Evolutionary conservation across 2,329 filamentous ascomycete species (phyloP).

Genomic region (Sphaerulina vaccinii): DNA sequence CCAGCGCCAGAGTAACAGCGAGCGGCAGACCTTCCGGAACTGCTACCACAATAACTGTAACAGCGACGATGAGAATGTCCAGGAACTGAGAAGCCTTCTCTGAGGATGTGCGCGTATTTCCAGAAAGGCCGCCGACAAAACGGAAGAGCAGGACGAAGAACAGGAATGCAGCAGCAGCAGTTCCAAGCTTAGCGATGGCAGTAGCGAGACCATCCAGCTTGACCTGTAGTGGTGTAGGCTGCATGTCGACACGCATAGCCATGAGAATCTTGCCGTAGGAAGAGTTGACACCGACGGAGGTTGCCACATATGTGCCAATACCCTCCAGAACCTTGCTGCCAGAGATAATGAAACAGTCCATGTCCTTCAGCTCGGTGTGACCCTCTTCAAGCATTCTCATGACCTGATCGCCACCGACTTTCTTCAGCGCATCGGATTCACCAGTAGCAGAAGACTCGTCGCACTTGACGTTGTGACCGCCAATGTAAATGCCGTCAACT

Average conservation of each 20-base stretch:
- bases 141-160: slow-evolving; percentile 85
- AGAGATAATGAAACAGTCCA: slow-evolving; percentile 84
- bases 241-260: slow-evolving; percentile 71
- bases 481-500: slow-evolving; percentile 67
- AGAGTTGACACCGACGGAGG: slow-evolving; percentile 71
- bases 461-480: slow-evolving; percentile 66
- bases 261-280: slow-evolving; percentile 76
- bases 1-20: slow-evolving; percentile 66
- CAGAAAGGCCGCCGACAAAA: slow-evolving; percentile 68
- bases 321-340: slow-evolving; percentile 77
- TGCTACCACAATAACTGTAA: slow-evolving; percentile 67
- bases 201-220: slow-evolving; percentile 78
- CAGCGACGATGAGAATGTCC: slow-evolving; percentile 62
- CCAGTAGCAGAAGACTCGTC: slow-evolving; percentile 76
- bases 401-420: slow-evolving; percentile 64
- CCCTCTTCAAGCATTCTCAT: slow-evolving; percentile 60
- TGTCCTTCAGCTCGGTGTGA: slow-evolving; percentile 61
- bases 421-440: slow-evolving; percentile 70
- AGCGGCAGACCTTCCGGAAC: slow-evolving; percentile 66
- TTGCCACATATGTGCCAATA: slow-evolving; percentile 72
- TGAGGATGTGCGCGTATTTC: slow-evolving; percentile 56
- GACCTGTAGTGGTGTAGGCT: slow-evolving; percentile 74
- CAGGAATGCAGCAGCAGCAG: slow-evolving; percentile 72
- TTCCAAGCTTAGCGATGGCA: slow-evolving; percentile 73
- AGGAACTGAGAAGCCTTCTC: slow-evolving; percentile 72